Evolutionary conservation across 306 rosid genomes (phyloP).

Genomic region (Fagus sylvatica): DNA sequence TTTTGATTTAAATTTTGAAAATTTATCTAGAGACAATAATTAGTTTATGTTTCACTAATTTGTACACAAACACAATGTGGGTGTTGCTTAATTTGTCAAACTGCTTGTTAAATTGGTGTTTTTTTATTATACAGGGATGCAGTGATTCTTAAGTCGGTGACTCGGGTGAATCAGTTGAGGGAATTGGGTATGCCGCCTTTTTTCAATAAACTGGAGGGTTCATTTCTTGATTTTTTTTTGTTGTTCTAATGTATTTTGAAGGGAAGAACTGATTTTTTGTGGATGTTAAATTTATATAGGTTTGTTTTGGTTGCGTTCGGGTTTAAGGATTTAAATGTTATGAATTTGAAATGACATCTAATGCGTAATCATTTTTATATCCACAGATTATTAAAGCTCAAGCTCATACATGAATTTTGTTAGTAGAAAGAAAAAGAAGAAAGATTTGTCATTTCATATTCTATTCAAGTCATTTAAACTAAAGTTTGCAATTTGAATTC

Average conservation of each 20-base stretch:
- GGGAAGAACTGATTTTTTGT: not conserved
- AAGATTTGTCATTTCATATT: no score
- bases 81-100: not conserved
- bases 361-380: no score
- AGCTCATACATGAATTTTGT: no score
- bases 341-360: no score
- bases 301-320: constrained; percentile 3
- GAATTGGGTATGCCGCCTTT: constrained; percentile 68
- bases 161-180: constrained; percentile 80
- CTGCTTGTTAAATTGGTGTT: not conserved
- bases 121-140: constrained; percentile 63
- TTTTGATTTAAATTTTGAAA: not conserved
- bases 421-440: no score
- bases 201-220: constrained; percentile 6
- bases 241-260: constrained; percentile 15
- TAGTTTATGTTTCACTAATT: not conserved
- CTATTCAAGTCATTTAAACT: no score
- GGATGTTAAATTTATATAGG: constrained; percentile 4
- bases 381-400: no score
- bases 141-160: constrained; percentile 70
- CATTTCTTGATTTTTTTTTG: not conserved
- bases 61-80: not conserved
- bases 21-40: not conserved
- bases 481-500: no score
- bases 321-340: not conserved